These are phyloP conservation scores for Fusarium continuum DNA, from an alignment of 2,329 filamentous ascomycete species.

Conservation along the genomic window DNA sequence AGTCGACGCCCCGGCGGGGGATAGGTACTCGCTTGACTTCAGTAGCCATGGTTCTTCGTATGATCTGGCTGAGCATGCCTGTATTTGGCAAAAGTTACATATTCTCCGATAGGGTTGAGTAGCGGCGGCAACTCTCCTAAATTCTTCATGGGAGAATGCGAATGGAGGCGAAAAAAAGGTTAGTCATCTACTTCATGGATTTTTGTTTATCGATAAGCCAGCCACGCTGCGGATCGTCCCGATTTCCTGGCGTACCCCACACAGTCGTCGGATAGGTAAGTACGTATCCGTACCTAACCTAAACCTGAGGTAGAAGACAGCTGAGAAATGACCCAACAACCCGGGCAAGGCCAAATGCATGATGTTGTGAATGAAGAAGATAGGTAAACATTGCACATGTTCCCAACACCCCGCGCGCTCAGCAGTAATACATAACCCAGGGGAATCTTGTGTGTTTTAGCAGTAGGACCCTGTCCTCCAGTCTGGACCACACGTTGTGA, in stretches of 20 bases:
- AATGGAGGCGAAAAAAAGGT: conserved; percentile 33
- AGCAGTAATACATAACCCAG: background rate
- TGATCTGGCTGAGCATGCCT: conserved; percentile 46
- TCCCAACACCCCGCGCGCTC: background rate
- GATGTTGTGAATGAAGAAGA: background rate
- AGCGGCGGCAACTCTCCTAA: conserved; percentile 18
- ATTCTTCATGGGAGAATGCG: conserved; percentile 14
- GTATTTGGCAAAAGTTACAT: conserved; percentile 14
- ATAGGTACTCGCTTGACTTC: conserved; percentile 78
- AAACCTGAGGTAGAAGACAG: background rate
- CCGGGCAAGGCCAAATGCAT: background rate
- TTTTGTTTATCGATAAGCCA: conserved; percentile 38
- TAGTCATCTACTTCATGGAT: conserved; percentile 30
- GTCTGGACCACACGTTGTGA: background rate
- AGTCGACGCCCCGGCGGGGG: conserved; percentile 88
- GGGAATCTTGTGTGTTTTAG: background rate
- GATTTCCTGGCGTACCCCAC: conserved; percentile 3
- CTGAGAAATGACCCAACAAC: background rate
- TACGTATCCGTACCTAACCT: conserved; percentile 14
- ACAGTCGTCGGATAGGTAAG: too few relatives aligned
- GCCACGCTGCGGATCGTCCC: background rate
- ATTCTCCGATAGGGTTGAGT: background rate
- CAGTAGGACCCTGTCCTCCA: background rate
- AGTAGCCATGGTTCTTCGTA: conserved; percentile 66
- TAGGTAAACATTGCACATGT: background rate